These are phyloP conservation scores for Lipomyces orientalis DNA, from an alignment of 805 yeast species.

Conservation along the genomic window DNA sequence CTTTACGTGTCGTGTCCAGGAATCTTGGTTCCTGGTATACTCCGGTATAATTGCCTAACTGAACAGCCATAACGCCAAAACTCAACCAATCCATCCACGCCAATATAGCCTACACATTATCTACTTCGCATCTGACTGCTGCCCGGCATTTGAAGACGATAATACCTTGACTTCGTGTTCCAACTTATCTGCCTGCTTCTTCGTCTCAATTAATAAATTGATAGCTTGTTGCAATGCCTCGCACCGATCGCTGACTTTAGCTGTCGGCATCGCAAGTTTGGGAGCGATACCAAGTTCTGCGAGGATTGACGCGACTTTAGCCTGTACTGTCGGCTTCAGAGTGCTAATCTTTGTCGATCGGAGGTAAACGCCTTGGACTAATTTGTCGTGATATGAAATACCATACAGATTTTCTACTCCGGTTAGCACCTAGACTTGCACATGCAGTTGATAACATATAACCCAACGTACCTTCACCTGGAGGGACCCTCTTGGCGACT, in stretches of 20 bases:
- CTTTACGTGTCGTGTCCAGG: background rate
- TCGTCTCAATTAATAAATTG: conserved; percentile 75
- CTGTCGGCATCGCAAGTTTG: conserved; percentile 83
- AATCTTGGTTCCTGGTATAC: too few species aligned
- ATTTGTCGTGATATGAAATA: conserved; percentile 65
- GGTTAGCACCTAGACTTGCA: background rate
- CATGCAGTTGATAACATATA: background rate
- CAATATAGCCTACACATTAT: background rate
- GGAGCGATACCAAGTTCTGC: conserved; percentile 81
- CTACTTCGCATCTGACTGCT: background rate
- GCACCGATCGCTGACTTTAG: conserved; percentile 73
- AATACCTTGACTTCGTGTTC: conserved; percentile 71
- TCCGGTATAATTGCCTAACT: background rate
- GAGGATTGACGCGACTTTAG: conserved; percentile 62
- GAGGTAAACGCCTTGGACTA: conserved; percentile 74
- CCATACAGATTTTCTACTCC: conserved; percentile 75
- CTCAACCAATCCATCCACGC: background rate
- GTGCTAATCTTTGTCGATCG: conserved; percentile 80
- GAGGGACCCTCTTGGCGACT: conserved; percentile 30
- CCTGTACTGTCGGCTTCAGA: conserved; percentile 76
- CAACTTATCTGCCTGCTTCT: conserved; percentile 83
- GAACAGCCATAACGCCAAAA: background rate
- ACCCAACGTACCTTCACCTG: conserved; percentile 25
- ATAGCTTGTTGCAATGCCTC: conserved; percentile 76
- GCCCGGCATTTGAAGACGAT: background rate